Evolutionary conservation across 2,329 filamentous ascomycete species (phyloP).

Genomic region (Endothia cerciana): DNA sequence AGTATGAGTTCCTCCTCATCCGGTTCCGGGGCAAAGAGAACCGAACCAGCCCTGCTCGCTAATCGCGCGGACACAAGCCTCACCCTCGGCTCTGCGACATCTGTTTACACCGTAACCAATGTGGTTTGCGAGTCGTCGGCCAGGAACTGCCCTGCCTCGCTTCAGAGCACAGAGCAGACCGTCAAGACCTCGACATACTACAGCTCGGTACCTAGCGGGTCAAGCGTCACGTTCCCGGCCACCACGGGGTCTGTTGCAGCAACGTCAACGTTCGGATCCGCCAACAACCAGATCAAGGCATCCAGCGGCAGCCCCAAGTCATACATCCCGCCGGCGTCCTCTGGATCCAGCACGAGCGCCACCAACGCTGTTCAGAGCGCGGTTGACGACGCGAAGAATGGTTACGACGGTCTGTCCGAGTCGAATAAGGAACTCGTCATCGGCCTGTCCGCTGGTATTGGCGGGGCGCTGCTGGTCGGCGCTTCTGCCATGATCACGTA

Average conservation of each 20-base stretch:
- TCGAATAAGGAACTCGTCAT: conserved; percentile 27
- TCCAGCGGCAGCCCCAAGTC: conserved; percentile 26
- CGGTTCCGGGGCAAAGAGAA: conserved; percentile 28
- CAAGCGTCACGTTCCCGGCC: conserved; percentile 44
- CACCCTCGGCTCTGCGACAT: conserved; percentile 42
- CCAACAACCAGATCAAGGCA: conserved; percentile 34
- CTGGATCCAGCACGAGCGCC: background rate
- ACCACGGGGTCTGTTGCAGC: conserved; percentile 40
- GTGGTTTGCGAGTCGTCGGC: conserved; percentile 47
- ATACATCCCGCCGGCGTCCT: conserved; percentile 12
- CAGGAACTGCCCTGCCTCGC: conserved; percentile 53
- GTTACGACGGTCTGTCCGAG: conserved; percentile 14
- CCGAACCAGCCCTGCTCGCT: conserved; percentile 4
- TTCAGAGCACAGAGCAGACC: conserved; percentile 49
- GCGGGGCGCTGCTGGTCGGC: conserved; percentile 18
- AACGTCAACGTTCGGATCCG: conserved; percentile 46
- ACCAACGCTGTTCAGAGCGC: background rate
- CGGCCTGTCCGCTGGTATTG: conserved; percentile 23
- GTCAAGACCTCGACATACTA: conserved; percentile 45
- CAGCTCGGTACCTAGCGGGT: conserved; percentile 45
- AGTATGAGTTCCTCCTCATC: conserved; percentile 24
- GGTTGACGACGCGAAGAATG: conserved; percentile 8
- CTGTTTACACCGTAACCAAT: conserved; percentile 47
- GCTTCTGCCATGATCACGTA: conserved; percentile 8
- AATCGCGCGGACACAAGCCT: conserved; percentile 39